Conservation (phyloP, 2,329 filamentous ascomycete species). For the Fusarium sp. region DNA sequence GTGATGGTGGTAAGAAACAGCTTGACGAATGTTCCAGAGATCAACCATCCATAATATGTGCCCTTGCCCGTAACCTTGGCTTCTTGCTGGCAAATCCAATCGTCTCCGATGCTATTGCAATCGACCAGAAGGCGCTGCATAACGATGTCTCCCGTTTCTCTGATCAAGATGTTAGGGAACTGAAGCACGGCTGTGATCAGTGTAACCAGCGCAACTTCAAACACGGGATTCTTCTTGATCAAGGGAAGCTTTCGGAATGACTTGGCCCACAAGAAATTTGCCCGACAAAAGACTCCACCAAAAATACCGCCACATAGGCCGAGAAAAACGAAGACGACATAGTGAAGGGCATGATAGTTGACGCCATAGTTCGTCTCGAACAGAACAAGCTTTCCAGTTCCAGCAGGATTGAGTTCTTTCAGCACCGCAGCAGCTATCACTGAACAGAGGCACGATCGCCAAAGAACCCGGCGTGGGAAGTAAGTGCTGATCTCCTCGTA, state of each 20-base stretch:
- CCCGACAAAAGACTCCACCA: conserved; percentile 30
- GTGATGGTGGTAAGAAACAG: conserved; percentile 33
- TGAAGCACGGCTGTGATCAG: conserved; percentile 23
- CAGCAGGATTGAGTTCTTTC: conserved; percentile 30
- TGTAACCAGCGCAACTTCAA: conserved; percentile 19
- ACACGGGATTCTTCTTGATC: conserved; percentile 29
- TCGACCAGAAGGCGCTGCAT: conserved; percentile 33
- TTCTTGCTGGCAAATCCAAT: conserved; percentile 38
- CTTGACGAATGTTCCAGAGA: conserved; percentile 33
- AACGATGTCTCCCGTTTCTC: conserved; percentile 38
- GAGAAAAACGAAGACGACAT: conserved; percentile 23
- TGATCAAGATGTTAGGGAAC: conserved; percentile 27
- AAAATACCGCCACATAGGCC: conserved; percentile 27
- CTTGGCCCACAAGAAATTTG: conserved; percentile 33
- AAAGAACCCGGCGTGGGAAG: conserved; percentile 31
- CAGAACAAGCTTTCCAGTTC: conserved; percentile 32
- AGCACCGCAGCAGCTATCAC: conserved; percentile 32
- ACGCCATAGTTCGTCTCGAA: conserved; percentile 42
- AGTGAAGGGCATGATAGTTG: conserved; percentile 33
- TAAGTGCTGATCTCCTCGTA: conserved; percentile 43
- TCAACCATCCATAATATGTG: conserved; percentile 30
- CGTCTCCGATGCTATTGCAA: conserved; percentile 15
- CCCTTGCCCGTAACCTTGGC: conserved; percentile 18
- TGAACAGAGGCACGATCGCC: conserved; percentile 33
- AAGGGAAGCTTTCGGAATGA: conserved; percentile 19